Evolutionary conservation across 1,284 basidiomycete species (phyloP).

Genomic region (Ceratobasidium sp.): DNA sequence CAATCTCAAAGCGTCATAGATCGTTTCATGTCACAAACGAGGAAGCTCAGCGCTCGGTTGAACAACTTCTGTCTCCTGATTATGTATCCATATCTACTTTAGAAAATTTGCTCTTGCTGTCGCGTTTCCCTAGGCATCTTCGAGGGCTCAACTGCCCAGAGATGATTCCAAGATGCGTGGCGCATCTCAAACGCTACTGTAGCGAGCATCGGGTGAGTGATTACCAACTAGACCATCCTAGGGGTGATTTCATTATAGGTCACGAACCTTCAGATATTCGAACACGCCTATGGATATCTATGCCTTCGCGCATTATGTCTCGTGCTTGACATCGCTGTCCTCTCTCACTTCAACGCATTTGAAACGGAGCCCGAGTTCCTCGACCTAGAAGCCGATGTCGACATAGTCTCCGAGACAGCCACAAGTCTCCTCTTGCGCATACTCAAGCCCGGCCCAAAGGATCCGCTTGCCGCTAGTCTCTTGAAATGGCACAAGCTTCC

Average conservation of each 20-base stretch:
- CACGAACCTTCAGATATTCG: not conserved
- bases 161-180: not conserved
- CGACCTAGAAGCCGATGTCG: not conserved
- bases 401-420: not conserved
- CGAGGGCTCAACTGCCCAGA: not conserved
- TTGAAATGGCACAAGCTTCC: not conserved
- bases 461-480: not conserved
- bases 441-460: not conserved
- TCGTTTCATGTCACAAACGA: not conserved
- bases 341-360: not conserved
- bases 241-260: not conserved
- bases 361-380: not conserved
- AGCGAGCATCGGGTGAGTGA: not conserved
- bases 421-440: not conserved
- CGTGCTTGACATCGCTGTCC: not conserved
- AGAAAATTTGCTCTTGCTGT: not conserved
- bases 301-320: constrained; percentile 1
- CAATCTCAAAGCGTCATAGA: not conserved
- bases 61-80: not conserved
- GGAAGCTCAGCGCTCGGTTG: constrained; percentile 4
- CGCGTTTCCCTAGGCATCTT: constrained; percentile 7
- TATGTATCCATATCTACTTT: not conserved
- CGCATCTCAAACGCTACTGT: not conserved
- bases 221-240: not conserved
- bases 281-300: constrained; percentile 1